Base-by-base conservation (phyloP, 805 yeast genomes). In the Monosporozyma solicola region DNA sequence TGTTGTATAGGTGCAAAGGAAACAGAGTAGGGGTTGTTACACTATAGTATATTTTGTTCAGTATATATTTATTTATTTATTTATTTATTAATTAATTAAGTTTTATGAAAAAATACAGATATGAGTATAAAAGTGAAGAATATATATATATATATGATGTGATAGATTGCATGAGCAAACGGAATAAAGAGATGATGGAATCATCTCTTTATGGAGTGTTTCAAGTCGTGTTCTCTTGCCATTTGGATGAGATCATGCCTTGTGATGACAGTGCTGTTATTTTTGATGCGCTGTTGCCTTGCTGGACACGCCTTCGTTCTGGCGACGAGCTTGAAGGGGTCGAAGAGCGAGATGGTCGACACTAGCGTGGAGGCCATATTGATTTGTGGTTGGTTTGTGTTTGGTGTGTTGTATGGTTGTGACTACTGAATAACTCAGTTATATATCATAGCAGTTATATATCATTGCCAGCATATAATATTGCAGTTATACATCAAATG, bases 241-340 rank as follows among this genome's bases (percentile, higher is more conserved):
- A 58, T 59, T 25, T 50, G 49, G 13, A 63, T 35, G 9, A 63
- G 47, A 49, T 63, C 67, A 33, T 55, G 51, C 25, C 67, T 56
- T 9, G 66, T 63, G 13, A 63, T 57, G 5, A 58, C 53, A 9
- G 48, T 49, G 25, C 32, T 31, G 29, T 41, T 29, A 39, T 45
- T 20, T 20, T 20, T 20, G 20, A 20, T 29, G 32, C 32, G n/a
- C 1, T 35, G 39, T 3, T 35, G 39, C 15, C 5, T 13, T 15
- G 16, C 20, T 20, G 43, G 15, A 16, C 25, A 22, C 11, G 20
- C 11, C 6, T 39, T 39, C 6, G 25, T 11, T 9, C 9, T 39
- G 6, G 43, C 6, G 11, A 39, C 20, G 11, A 45, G 7, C 25
- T 31, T 45, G 39, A 20, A 45, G 10, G 32, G 48, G 20, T 29